These are phyloP conservation scores for Rubroboletus pulcherrimus DNA, from an alignment of 768 basidiomycete species.

Conservation along the genomic window DNA sequence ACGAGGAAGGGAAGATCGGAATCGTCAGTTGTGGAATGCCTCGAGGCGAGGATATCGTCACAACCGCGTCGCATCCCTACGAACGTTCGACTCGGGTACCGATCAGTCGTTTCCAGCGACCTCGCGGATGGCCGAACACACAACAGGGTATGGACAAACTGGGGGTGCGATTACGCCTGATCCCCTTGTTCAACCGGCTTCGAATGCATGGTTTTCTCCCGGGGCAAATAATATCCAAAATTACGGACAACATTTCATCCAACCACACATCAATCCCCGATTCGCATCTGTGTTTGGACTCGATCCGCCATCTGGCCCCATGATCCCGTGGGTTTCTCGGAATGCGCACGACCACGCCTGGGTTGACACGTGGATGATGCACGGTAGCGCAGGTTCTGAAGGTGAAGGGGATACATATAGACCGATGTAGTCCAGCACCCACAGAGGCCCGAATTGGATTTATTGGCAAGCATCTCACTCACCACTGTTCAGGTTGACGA, in stretches of 20 bases:
- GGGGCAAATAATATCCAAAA: conserved; percentile 7
- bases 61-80: conserved; percentile 14
- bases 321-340: conserved; percentile 22
- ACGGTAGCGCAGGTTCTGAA: conserved; percentile 22
- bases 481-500: conserved; percentile 1
- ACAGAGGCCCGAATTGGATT: conserved; percentile 13
- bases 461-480: conserved; percentile 13
- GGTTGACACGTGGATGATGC: conserved; percentile 40
- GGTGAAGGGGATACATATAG: conserved; percentile 26
- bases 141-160: conserved; percentile 41
- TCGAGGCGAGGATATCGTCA: conserved; percentile 18
- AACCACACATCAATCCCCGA: conserved; percentile 81
- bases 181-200: conserved; percentile 7
- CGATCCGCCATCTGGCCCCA: conserved; percentile 29
- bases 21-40: conserved; percentile 14
- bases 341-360: conserved; percentile 20
- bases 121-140: conserved; percentile 44
- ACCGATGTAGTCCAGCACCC: conserved; percentile 21
- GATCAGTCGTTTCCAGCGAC: conserved; percentile 39
- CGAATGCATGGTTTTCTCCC: conserved; percentile 19
- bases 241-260: conserved; percentile 40
- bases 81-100: conserved; percentile 30
- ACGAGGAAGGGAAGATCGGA: conserved; percentile 25
- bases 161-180: conserved; percentile 22
- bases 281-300: conserved; percentile 68